Percentiles rank a stretch among this genome's conserved stretches.
These are phyloP conservation scores for Fagus sylvatica DNA, from an alignment of 306 rosid genomes.

Conservation along the genomic window DNA sequence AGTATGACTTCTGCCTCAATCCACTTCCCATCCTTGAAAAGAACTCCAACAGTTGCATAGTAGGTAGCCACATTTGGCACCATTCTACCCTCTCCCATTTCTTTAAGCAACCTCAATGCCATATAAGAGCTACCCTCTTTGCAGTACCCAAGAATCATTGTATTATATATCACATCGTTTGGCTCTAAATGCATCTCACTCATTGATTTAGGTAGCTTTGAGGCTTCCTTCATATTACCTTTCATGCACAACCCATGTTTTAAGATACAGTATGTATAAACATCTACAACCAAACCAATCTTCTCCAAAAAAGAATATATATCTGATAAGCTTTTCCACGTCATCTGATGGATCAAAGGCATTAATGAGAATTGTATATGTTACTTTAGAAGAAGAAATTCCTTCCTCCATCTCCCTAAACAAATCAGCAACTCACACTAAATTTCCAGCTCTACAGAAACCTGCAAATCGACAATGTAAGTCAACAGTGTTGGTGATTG, in stretches of 20 bases:
- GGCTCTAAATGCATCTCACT: slow-evolving; percentile 50
- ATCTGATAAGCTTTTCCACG: slow-evolving; percentile 57
- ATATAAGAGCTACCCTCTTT: slow-evolving; percentile 65
- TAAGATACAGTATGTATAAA: slow-evolving; percentile 54
- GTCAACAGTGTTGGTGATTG: slow-evolving; percentile 62
- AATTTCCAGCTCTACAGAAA: slow-evolving; percentile 47
- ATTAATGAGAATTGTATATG: slow-evolving; percentile 64
- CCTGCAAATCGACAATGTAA: slow-evolving; percentile 63
- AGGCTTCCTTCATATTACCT: slow-evolving; percentile 71
- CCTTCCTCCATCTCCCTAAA: slow-evolving; percentile 69
- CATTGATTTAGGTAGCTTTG: slow-evolving; percentile 53
- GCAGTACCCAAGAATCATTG: slow-evolving; percentile 72
- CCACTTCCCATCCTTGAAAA: slow-evolving; percentile 62
- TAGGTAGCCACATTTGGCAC: slow-evolving; percentile 66
- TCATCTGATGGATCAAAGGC: slow-evolving; percentile 44
- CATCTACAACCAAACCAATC: slow-evolving; percentile 63
- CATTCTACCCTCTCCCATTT: slow-evolving; percentile 64
- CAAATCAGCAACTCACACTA: slow-evolving; percentile 42
- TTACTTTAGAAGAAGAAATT: slow-evolving; percentile 65
- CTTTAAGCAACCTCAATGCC: slow-evolving; percentile 66
- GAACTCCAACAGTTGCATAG: slow-evolving; percentile 53
- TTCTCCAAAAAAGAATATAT: slow-evolving; percentile 67
- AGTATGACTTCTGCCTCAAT: slow-evolving; percentile 59
- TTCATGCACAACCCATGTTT: slow-evolving; percentile 65
- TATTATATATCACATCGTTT: slow-evolving; percentile 63